Evolutionary conservation across 169 alveolate genomes (phyloP).

Genomic region (Neospora caninum): DNA sequence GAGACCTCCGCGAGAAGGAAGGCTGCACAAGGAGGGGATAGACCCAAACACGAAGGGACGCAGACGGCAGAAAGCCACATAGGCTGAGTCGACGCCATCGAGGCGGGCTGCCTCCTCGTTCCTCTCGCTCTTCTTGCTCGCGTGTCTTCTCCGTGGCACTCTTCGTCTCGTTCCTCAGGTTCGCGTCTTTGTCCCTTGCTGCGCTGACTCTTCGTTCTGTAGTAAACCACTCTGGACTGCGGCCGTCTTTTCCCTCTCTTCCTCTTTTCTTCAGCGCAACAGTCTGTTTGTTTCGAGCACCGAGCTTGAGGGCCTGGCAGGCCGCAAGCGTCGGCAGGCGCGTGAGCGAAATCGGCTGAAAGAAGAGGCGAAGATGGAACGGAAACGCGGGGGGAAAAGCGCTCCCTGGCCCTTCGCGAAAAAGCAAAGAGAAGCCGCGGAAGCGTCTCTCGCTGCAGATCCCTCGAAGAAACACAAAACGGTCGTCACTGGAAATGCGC

Average conservation of each 20-base stretch:
- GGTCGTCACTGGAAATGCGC: slow-evolving; percentile 8
- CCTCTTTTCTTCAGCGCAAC: background rate
- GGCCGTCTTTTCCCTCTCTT: background rate
- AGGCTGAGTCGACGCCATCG: too few species aligned
- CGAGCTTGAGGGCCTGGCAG: slow-evolving; percentile 52
- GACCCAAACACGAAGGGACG: background rate
- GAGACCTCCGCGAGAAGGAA: background rate
- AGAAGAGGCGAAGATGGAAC: slow-evolving; percentile 22
- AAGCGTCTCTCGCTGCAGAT: background rate
- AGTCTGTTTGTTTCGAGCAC: slow-evolving; percentile 30
- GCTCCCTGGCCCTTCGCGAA: background rate
- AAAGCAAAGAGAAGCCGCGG: background rate
- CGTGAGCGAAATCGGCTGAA: slow-evolving; percentile 31
- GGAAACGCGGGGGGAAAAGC: background rate
- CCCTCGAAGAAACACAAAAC: background rate
- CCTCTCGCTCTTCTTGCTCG: too few species aligned
- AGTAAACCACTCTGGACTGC: too few species aligned
- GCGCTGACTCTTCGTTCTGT: too few species aligned
- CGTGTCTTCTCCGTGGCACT: too few species aligned
- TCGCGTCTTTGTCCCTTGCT: too few species aligned
- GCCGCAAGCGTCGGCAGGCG: slow-evolving; percentile 56
- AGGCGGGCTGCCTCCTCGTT: too few species aligned
- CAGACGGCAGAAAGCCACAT: too few species aligned
- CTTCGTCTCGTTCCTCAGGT: too few species aligned
- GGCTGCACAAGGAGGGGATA: background rate